phyloP scores from a whole-genome alignment of 129 eudicot species.

The Lactuca sativa region DNA sequence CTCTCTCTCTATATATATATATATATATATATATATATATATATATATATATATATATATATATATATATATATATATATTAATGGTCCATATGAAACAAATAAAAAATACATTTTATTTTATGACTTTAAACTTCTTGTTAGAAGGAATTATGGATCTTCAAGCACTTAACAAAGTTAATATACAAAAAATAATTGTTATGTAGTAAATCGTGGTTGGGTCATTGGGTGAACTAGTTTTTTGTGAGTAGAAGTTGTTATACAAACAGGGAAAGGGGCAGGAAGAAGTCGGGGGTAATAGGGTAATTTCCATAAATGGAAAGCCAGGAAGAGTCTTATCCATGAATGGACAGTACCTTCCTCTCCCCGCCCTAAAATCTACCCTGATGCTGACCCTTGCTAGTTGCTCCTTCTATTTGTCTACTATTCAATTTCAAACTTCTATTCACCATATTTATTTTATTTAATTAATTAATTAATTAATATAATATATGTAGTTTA shows the following conservation, averaged over 20 bases:
- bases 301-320: conserved; percentile 16
- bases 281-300: conserved; percentile 19
- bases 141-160: no score
- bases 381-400: background rate
- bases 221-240: background rate
- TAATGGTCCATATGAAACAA: no score
- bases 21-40: no score
- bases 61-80: no score
- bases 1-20: no score
- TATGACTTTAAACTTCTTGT: no score
- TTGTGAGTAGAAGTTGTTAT: background rate
- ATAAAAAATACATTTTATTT: no score
- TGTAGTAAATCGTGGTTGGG: no score
- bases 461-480: background rate
- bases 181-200: no score
- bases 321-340: conserved; percentile 20
- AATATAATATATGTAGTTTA: background rate
- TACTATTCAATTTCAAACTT: conserved; percentile 9
- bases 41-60: no score
- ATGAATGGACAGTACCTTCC: conserved; percentile 12
- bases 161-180: no score
- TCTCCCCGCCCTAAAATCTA: conserved; percentile 10
- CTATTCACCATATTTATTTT: background rate
- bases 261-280: conserved; percentile 12
- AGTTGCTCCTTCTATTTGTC: background rate